A percentile compares a stretch with the other conserved stretches of the same genome.
Evolutionary conservation across 2,329 filamentous ascomycete genomes (phyloP).

Genomic region (Penicillium olsonii): DNA sequence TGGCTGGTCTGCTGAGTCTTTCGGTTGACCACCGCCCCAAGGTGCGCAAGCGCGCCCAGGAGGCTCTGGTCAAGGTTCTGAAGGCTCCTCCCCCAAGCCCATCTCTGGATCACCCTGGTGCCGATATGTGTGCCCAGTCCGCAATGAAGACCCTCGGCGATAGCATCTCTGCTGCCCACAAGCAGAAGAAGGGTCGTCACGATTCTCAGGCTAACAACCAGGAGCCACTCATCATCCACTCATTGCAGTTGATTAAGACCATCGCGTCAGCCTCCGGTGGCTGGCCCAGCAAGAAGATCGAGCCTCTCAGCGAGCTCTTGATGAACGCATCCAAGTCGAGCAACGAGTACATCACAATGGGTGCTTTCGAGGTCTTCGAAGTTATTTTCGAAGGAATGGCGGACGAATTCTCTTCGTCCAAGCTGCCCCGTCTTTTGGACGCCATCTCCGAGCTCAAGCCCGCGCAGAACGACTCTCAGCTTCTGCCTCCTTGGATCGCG

Average conservation of each 20-base stretch:
- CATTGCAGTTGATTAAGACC: conserved; percentile 87
- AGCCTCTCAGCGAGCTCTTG: conserved; percentile 83
- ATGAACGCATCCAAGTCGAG: conserved; percentile 85
- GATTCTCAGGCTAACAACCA: conserved; percentile 54
- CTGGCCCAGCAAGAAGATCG: conserved; percentile 96
- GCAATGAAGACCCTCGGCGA: conserved; percentile 79
- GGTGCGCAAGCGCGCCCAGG: conserved; percentile 88
- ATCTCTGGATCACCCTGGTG: conserved; percentile 88
- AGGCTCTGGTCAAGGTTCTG: conserved; percentile 80
- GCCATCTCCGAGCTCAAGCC: conserved; percentile 91
- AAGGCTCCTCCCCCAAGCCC: conserved; percentile 86
- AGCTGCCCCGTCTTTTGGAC: conserved; percentile 84
- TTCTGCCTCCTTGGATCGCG: conserved; percentile 94
- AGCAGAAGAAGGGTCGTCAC: conserved; percentile 63
- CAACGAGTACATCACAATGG: conserved; percentile 95
- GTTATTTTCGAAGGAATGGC: conserved; percentile 92
- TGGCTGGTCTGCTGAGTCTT: conserved; percentile 81
- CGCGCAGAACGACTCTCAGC: conserved; percentile 87
- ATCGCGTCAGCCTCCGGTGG: conserved; percentile 84
- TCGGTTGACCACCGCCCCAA: conserved; percentile 88
- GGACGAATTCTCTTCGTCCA: conserved; percentile 82
- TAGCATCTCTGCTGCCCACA: conserved; percentile 64
- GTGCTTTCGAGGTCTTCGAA: conserved; percentile 95
- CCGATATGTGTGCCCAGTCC: conserved; percentile 93
- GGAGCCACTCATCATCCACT: conserved; percentile 85